These are phyloP conservation scores for Lactarius sanguifluus DNA, from an alignment of 768 basidiomycete genomes.

Conservation along the genomic window DNA sequence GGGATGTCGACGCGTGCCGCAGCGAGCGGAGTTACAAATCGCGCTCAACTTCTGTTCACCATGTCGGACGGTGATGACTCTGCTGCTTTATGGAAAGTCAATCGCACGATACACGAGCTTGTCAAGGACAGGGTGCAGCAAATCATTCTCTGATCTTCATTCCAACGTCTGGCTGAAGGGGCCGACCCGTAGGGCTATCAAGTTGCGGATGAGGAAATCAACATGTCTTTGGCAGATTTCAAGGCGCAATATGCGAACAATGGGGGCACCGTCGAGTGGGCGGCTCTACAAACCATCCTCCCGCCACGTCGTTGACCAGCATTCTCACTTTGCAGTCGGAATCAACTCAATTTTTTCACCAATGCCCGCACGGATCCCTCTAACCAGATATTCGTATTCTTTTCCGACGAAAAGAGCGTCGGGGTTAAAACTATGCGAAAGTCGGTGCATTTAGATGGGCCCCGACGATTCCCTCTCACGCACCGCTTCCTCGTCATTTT, in stretches of 20 bases:
- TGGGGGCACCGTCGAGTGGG: conserved; percentile 83
- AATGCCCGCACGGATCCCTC: conserved; percentile 60
- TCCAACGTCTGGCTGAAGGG: conserved; percentile 32
- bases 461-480: conserved; percentile 8
- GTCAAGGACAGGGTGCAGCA: conserved; percentile 85
- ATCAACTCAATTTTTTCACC: conserved; percentile 88
- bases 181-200: conserved; percentile 71
- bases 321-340: conserved; percentile 56
- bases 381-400: conserved; percentile 91
- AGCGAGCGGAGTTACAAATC: conserved; percentile 58
- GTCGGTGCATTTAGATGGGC: conserved; percentile 47
- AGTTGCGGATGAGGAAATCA: conserved; percentile 92
- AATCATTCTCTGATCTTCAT: conserved; percentile 21
- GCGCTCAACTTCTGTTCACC: conserved; percentile 33
- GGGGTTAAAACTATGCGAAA: conserved; percentile 98
- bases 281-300: conserved; percentile 27
- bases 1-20: not conserved
- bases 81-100: conserved; percentile 93
- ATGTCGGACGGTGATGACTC: conserved; percentile 79
- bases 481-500: not conserved
- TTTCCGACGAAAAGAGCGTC: conserved; percentile 93
- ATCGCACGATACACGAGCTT: conserved; percentile 94
- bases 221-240: conserved; percentile 83
- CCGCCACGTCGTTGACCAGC: not conserved
- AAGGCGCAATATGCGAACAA: conserved; percentile 67